Conservation (phyloP, 768 basidiomycete species). For the Ephemerocybe angulata region DNA sequence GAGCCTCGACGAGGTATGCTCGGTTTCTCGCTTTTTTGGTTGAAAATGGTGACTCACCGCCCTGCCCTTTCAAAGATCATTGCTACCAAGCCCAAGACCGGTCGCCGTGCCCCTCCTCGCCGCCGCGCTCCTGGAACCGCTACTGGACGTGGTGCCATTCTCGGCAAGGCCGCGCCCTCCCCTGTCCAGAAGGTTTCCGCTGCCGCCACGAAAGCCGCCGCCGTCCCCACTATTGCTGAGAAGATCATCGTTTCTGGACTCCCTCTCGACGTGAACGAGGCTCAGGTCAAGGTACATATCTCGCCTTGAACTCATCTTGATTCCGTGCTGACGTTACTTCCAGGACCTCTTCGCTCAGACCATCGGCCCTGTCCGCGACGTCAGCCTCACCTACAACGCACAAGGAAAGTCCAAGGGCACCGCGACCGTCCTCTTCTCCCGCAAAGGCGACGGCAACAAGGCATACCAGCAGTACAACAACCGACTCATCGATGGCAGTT, state of each 20-base stretch:
- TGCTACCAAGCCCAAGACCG: constrained; percentile 52
- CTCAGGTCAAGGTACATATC: constrained; percentile 79
- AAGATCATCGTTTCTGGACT: constrained; percentile 98
- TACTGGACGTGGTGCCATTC: constrained; percentile 53
- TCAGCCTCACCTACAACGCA: constrained; percentile 82
- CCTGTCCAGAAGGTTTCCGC: constrained; percentile 48
- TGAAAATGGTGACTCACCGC: not conserved
- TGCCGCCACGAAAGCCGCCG: constrained; percentile 39
- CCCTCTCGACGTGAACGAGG: constrained; percentile 88
- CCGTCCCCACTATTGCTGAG: constrained; percentile 47
- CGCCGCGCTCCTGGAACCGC: constrained; percentile 5
- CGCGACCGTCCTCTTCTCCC: constrained; percentile 81
- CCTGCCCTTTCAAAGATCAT: constrained; percentile 52
- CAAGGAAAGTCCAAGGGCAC: constrained; percentile 87
- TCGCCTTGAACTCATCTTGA: not conserved
- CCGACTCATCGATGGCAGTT: constrained; percentile 99
- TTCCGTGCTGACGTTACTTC: constrained; percentile 2
- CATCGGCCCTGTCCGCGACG: constrained; percentile 81
- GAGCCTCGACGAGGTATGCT: constrained; percentile 74
- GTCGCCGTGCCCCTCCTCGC: constrained; percentile 43
- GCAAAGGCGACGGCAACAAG: constrained; percentile 85
- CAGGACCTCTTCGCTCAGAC: constrained; percentile 93
- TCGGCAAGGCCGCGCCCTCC: constrained; percentile 49
- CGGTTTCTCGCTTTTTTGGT: constrained; percentile 9
- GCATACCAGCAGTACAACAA: constrained; percentile 95